Base-by-base conservation (phyloP, 495 filamentous ascomycete species). In the Aspergillus diversus region DNA sequence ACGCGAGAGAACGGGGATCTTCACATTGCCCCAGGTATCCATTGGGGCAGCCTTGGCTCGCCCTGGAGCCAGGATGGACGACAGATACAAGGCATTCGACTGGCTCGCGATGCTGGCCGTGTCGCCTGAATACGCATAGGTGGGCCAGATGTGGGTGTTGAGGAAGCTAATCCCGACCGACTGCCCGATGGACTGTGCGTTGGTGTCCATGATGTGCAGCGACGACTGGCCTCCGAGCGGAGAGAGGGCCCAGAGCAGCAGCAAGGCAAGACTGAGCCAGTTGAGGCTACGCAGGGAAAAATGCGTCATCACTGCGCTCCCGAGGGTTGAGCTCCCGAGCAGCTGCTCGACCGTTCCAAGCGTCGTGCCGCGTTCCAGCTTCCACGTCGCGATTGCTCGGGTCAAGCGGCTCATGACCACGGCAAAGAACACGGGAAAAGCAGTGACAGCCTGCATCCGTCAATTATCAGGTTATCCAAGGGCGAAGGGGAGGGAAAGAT, bases 1-100 rank as follows among this genome's bases (percentile, higher is more conserved):
- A 17, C 16, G 47, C 16, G 47, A 50, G 15, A 59, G 8, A 13
- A 48, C 8, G 1, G 56, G 56, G n/a, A 59, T 33, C 16, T 59
- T 59, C 16, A 59, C 56, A 0, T 49, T 49, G 5, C 56, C 56
- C 56, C 56, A 59, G 7, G 21, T 32, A 15, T 59, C 56, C 56
- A 59, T 48, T 4, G 37, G 15, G 17, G 56, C 42, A n/a, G 5
- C 5, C 15, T 59, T 59, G n/a, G 39, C 12, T 13, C 12, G n/a
- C 13, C 32, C 11, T 1, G 56, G 56, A 3, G 56, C n/a, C 3
- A 59, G 27, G 43, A 59, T 42, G 0, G 37, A 21, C 3, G 56
- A 47, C 12, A 47, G 8, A 33, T 59, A 59, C 12, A 59, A 5
- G 4, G 56, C 31, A 15, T 55, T 55, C 5, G 21, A 9, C 16